Base-by-base conservation (phyloP, 768 basidiomycete genomes). In the Gyrodon lividus region DNA sequence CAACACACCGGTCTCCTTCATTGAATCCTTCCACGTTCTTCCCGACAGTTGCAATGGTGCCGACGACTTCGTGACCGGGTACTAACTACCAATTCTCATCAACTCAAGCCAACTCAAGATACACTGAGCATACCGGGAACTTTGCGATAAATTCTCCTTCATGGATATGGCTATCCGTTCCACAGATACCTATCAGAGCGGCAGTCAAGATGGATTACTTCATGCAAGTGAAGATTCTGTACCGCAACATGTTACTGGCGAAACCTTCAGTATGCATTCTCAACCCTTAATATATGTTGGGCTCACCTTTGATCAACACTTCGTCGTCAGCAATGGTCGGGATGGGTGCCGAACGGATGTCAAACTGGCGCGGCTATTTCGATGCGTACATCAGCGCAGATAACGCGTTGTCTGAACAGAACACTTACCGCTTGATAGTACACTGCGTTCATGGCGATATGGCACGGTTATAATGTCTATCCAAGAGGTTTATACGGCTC, bases 1-100 rank as follows among this genome's bases (percentile, higher is more conserved):
- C 89, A 16, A 89, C 90, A 59, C 85, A 83, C 46, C 88, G 84
- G 61, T 93, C 92, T 24, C 91, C 91, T 23, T 80, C 69, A 2
- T 71, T 64, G 64, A 92, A 89, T 3, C 79, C 86, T 59, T 78
- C 79, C 26, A 92, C 89, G 57, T 87, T 79, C 73, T 84, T 86
- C 24, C 90, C 91, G 59, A 89, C 73, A 50, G 83, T 80, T 30
- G 84, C 80, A 50, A 92, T 71, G 14, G 70, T 73, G 5, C 90
- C 89, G 28, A 93, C 80, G 22, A 78, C 78, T 69, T 86, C 84
- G 59, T 86, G 84, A 7, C 85, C 82, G 6, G 86, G 84, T 50
- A 87, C 83, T 30, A 87, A 74, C 77, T 83, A 56, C 14, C 16
- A 35, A 16, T 66, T 38, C 23, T 50, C 47, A 41, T 37, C 30